Conservation (phyloP, 495 filamentous ascomycete genomes). For the Lindgomyces ingoldianus region DNA sequence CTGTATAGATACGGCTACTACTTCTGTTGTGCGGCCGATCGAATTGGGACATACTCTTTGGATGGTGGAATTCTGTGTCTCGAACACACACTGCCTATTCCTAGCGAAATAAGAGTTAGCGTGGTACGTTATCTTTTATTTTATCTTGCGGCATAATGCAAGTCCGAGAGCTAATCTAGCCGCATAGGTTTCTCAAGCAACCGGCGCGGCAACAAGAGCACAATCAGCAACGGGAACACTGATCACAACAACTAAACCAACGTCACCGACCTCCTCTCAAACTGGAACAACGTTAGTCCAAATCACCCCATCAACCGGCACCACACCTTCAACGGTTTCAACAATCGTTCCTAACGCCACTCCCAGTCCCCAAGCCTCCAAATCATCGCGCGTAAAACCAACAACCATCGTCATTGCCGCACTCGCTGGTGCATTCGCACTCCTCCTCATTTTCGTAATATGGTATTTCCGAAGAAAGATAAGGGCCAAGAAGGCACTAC, state of each 20-base stretch:
- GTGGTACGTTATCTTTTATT: neutral
- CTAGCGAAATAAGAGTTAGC: slow-evolving; percentile 1
- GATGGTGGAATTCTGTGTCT: slow-evolving; percentile 2
- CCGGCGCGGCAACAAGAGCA: slow-evolving; percentile 4
- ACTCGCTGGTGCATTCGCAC: slow-evolving; percentile 2
- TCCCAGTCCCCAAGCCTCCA: slow-evolving; percentile 1
- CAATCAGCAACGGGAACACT: slow-evolving; percentile 3
- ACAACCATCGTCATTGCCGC: slow-evolving; percentile 4
- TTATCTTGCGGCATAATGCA: neutral
- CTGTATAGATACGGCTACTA: neutral
- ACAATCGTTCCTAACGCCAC: slow-evolving; percentile 2
- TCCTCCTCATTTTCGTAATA: slow-evolving; percentile 5
- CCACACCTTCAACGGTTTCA: slow-evolving; percentile 5
- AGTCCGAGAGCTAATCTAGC: neutral
- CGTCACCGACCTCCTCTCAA: neutral
- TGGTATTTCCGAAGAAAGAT: slow-evolving; percentile 7
- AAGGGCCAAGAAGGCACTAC: slow-evolving; percentile 5
- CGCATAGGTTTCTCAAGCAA: slow-evolving; percentile 5
- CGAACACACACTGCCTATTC: neutral
- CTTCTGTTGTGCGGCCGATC: neutral
- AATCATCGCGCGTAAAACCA: slow-evolving; percentile 3
- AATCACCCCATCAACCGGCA: neutral
- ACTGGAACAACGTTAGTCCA: slow-evolving; percentile 3
- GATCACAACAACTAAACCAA: slow-evolving; percentile 4
- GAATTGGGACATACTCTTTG: neutral